phyloP scores from a whole-genome alignment of 164 flowering plant species.

The Sedum album region DNA sequence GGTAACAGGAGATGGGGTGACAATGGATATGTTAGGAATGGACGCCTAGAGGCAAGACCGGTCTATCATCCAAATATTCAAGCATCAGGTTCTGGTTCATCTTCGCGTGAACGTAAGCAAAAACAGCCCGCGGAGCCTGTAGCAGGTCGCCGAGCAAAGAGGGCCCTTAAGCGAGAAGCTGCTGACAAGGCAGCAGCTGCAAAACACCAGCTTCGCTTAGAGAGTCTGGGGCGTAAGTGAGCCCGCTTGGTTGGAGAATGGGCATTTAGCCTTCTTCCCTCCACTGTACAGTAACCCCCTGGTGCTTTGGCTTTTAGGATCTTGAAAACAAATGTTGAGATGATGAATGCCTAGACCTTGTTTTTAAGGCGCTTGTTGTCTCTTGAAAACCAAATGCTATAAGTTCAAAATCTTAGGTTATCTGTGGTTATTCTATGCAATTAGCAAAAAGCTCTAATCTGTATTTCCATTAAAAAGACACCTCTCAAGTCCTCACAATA shows the following conservation, averaged over 20 bases:
- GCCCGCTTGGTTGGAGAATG: conserved; percentile 19
- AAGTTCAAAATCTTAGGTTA: neutral
- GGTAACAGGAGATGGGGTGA: conserved; percentile 95
- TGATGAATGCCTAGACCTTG: neutral
- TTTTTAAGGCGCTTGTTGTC: neutral
- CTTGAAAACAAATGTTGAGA: neutral
- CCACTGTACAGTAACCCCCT: neutral
- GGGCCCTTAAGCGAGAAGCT: conserved; percentile 85
- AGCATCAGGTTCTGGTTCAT: conserved; percentile 35
- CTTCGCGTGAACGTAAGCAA: conserved; percentile 40
- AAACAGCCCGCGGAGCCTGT: conserved; percentile 26
- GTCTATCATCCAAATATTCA: conserved; percentile 23
- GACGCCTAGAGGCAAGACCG: conserved; percentile 80
- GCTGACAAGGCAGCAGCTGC: conserved; percentile 80
- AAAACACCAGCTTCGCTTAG: conserved; percentile 51
- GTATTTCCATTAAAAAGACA: neutral
- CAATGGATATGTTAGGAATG: conserved; percentile 74
- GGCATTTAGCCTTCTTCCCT: neutral
- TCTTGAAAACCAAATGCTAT: neutral
- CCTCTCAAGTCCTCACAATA: neutral
- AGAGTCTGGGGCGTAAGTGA: conserved; percentile 45
- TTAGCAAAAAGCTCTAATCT: too few relatives aligned
- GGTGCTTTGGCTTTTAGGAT: neutral
- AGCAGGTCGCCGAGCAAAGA: conserved; percentile 62
- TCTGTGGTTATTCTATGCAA: too few relatives aligned